These are phyloP conservation scores for Claviceps africana DNA, from an alignment of 2,329 filamentous ascomycete genomes.

Conservation along the genomic window DNA sequence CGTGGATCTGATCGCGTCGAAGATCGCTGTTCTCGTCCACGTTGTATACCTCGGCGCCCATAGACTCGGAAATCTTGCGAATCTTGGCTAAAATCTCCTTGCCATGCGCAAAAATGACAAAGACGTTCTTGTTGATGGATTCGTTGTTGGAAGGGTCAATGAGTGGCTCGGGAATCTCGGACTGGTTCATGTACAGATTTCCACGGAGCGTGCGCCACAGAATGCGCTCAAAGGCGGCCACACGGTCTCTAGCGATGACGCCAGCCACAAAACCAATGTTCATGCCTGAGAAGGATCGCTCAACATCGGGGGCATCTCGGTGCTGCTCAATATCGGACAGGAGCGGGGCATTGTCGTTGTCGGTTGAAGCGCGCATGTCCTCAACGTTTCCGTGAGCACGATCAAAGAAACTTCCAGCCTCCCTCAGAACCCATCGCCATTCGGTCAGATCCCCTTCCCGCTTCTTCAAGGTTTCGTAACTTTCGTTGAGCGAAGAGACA, in stretches of 20 bases:
- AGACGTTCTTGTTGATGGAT: conserved; percentile 89
- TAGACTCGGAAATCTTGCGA: conserved; percentile 93
- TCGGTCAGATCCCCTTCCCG: conserved; percentile 92
- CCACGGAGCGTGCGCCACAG: conserved; percentile 93
- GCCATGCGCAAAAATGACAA: conserved; percentile 97
- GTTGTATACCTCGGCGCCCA: conserved; percentile 88
- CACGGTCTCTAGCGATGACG: conserved; percentile 84
- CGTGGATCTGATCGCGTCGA: conserved; percentile 87
- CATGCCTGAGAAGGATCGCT: conserved; percentile 88
- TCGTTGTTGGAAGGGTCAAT: conserved; percentile 89
- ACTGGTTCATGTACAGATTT: conserved; percentile 99
- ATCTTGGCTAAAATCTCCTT: conserved; percentile 99
- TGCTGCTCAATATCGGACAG: conserved; percentile 87
- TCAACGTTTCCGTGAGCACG: conserved; percentile 91
- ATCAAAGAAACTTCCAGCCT: conserved; percentile 96
- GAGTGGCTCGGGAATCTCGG: conserved; percentile 88
- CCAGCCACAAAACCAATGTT: conserved; percentile 98
- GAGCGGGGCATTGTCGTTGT: conserved; percentile 84
- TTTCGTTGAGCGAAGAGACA: conserved; percentile 84
- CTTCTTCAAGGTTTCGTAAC: conserved; percentile 97
- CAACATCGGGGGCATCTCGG: conserved; percentile 49
- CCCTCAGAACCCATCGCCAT: conserved; percentile 94
- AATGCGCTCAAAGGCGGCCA: conserved; percentile 92
- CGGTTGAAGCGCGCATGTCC: conserved; percentile 81
- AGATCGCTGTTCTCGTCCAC: conserved; percentile 97